Evolutionary conservation across 352 stramenopile genomes (phyloP), one percentile per base, ranked within the genome.

Genomic region (Blastocystis sp.): DNA sequence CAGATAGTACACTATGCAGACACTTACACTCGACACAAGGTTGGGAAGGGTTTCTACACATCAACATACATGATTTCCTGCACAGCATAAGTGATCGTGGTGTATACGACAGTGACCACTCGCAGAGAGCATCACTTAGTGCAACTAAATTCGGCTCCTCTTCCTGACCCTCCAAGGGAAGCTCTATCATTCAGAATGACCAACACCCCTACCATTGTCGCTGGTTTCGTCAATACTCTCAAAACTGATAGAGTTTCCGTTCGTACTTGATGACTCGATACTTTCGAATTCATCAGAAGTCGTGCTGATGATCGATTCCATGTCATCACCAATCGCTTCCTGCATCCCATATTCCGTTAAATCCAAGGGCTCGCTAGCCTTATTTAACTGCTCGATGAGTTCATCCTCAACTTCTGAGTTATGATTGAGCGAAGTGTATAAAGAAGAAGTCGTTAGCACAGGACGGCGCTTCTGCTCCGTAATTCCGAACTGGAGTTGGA

Each of bases 401-500:
- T 84, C 15, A 43, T 64, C 47, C 50, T 15, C n/a, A 64, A 45
- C 69, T 55, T 56, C 66, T 18, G 66, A 77, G 20, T 7, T n/a
- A n/a, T 50, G 20, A 39, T 73, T 39, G 6, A 20, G 37, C 62
- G 62, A 23, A 9, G 34, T 26, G 9, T 23, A 11, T 26, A 15
- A 5, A 3, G 45, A 39, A 26, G 23, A 55, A n/a, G 68, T 15
- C 18, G 11, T 18, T 7, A 79, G 3, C 26, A 7, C 8, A 29
- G 23, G 23, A 8, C 29, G 11, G 20, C n/a, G 13, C 1, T 68
- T 26, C 29, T 26, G 8, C 26, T 23, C 39, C 9, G 9, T 56
- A 9, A 69, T 63, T 13, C 37, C 37, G 29, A 84, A 84, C 56
- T 84, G 73, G 13, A 50, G 20, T 18, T 68, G 64, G 53, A 84